A percentile compares a stretch with the other conserved stretches of the same genome.
Evolutionary conservation across 75 land plant genomes (phyloP).

Genomic region (Cryptomeria japonica): DNA sequence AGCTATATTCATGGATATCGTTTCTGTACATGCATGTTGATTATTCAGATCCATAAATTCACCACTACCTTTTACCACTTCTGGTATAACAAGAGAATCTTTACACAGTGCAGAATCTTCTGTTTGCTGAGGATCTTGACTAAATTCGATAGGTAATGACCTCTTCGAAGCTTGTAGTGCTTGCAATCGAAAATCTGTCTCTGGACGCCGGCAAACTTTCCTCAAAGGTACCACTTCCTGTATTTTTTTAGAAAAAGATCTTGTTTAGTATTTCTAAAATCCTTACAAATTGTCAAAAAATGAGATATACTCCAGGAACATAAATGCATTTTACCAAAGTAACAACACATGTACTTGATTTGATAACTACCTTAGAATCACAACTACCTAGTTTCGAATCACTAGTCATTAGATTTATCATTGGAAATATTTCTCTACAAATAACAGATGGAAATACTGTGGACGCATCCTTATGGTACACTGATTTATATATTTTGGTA

Average conservation of each 20-base stretch:
- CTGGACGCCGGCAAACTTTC: slow-evolving; percentile 49
- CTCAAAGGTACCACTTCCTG: slow-evolving; percentile 51
- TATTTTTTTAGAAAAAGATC: background rate
- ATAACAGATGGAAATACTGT: background rate
- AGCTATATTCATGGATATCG: background rate
- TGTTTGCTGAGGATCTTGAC: background rate
- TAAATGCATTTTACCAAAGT: background rate
- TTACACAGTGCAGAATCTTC: background rate
- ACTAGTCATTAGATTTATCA: background rate
- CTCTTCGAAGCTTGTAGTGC: slow-evolving; percentile 6
- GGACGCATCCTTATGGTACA: background rate
- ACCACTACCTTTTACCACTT: background rate
- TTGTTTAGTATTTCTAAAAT: background rate
- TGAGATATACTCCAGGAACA: background rate
- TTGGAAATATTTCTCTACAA: background rate
- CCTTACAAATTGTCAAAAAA: background rate
- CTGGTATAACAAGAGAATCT: background rate
- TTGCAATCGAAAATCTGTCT: slow-evolving; percentile 35
- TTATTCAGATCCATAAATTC: background rate
- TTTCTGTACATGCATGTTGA: background rate
- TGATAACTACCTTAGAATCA: background rate
- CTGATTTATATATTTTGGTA: too few species aligned
- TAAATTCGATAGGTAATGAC: background rate
- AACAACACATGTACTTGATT: background rate
- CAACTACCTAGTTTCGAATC: background rate